Conservation (phyloP, 768 basidiomycete genomes). For the Tubosaeta sp. region DNA sequence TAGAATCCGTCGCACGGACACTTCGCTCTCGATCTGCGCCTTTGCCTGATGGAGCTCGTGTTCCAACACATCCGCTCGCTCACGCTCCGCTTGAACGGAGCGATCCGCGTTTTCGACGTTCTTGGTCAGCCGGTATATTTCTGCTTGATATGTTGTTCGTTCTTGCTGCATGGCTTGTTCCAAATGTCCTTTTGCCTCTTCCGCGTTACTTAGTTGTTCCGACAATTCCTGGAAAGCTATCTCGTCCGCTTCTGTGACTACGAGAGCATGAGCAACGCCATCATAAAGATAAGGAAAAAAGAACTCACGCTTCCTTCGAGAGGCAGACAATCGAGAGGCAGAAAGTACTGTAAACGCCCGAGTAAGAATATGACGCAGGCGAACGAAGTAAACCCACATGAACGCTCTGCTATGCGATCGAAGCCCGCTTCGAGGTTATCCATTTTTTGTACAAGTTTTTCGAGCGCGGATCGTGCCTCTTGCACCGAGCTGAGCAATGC, state of each 20-base stretch:
- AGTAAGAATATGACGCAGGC: not conserved
- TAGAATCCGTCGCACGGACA: slow-evolving; percentile 53
- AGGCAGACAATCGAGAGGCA: slow-evolving; percentile 62
- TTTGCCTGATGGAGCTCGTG: slow-evolving; percentile 60
- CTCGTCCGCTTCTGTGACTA: slow-evolving; percentile 73
- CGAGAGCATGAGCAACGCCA: slow-evolving; percentile 5
- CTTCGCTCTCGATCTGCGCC: slow-evolving; percentile 61
- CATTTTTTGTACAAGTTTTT: slow-evolving; percentile 72
- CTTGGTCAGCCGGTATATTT: slow-evolving; percentile 51
- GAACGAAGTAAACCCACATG: slow-evolving; percentile 46
- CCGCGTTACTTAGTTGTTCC: slow-evolving; percentile 58
- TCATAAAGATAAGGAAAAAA: not conserved
- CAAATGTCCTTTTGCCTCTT: slow-evolving; percentile 52
- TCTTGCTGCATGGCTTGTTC: slow-evolving; percentile 59
- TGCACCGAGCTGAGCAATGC: slow-evolving; percentile 52
- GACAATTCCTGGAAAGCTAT: slow-evolving; percentile 69
- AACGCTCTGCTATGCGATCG: slow-evolving; percentile 81
- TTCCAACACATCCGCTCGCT: slow-evolving; percentile 53
- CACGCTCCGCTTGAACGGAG: slow-evolving; percentile 40
- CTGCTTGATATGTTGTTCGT: slow-evolving; percentile 48
- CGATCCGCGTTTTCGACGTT: slow-evolving; percentile 40
- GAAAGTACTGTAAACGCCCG: slow-evolving; percentile 56
- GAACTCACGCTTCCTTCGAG: slow-evolving; percentile 67
- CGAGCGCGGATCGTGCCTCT: slow-evolving; percentile 58
- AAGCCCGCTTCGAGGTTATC: slow-evolving; percentile 77